Conservation (phyloP, 2,329 filamentous ascomycete species). For the Fusarium aywerte region DNA sequence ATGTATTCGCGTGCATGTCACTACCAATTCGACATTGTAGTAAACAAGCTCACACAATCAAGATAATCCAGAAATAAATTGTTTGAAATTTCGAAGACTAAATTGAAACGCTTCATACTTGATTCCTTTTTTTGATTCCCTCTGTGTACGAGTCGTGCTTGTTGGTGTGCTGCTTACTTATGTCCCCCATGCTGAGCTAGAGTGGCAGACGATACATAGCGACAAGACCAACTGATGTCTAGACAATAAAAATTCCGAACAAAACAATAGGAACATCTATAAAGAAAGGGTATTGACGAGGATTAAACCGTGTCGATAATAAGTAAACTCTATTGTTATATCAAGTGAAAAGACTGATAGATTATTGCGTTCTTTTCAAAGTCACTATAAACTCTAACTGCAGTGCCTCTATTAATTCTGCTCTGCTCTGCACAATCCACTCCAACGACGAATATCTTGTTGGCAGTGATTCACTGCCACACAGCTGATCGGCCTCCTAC, state of each 20-base stretch:
- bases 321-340: neutral
- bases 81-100: too few species aligned
- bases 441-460: neutral
- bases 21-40: too few species aligned
- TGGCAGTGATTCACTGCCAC: conserved; percentile 26
- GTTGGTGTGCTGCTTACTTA: neutral
- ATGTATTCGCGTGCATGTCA: too few species aligned
- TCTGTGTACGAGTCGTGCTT: neutral
- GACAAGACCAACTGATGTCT: neutral
- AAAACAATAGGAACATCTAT: neutral
- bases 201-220: neutral
- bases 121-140: neutral
- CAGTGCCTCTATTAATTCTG: neutral
- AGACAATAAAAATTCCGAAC: neutral
- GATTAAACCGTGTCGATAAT: too few species aligned
- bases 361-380: neutral
- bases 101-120: too few species aligned
- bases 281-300: neutral
- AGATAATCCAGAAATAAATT: too few species aligned
- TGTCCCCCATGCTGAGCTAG: neutral
- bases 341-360: too few species aligned
- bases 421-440: neutral
- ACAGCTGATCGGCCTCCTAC: conserved; percentile 2
- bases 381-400: neutral
- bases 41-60: too few species aligned